Conservation (phyloP, 176 grass and related monocot species). For the Carex myosuroides region DNA sequence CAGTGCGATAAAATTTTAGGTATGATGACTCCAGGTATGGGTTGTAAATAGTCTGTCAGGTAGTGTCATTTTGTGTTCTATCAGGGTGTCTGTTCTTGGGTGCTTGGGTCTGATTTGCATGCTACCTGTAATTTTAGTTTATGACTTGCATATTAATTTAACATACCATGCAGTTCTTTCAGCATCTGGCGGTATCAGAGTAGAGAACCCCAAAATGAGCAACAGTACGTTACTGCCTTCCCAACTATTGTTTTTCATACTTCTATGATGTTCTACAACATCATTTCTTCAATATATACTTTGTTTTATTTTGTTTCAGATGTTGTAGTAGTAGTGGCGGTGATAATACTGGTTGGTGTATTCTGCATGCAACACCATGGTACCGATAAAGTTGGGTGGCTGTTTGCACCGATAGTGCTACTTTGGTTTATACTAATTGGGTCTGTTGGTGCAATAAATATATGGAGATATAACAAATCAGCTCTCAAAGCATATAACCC, state of each 20-base stretch:
- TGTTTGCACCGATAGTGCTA: constrained; percentile 90
- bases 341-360: constrained; percentile 82
- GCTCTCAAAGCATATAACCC: constrained; percentile 92
- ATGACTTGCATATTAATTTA: not conserved
- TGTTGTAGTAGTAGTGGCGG: constrained; percentile 82
- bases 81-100: not conserved
- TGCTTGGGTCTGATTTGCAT: not conserved
- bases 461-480: constrained; percentile 65
- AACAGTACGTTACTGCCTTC: constrained; percentile 17
- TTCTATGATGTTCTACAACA: constrained; percentile 2
- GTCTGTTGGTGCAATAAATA: constrained; percentile 71
- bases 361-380: constrained; percentile 99
- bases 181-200: constrained; percentile 92
- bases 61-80: not conserved
- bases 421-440: constrained; percentile 95
- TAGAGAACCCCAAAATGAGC: constrained; percentile 55
- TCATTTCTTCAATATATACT: not conserved
- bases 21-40: not conserved
- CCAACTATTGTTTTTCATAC: not conserved
- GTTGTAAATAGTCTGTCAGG: not conserved
- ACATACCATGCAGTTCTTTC: constrained; percentile 66
- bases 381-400: constrained; percentile 96
- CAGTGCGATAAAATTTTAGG: not conserved
- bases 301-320: constrained; percentile 49
- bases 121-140: not conserved